Conservation (phyloP, 116 monocot genomes). For the Dioscorea cayenensis region DNA sequence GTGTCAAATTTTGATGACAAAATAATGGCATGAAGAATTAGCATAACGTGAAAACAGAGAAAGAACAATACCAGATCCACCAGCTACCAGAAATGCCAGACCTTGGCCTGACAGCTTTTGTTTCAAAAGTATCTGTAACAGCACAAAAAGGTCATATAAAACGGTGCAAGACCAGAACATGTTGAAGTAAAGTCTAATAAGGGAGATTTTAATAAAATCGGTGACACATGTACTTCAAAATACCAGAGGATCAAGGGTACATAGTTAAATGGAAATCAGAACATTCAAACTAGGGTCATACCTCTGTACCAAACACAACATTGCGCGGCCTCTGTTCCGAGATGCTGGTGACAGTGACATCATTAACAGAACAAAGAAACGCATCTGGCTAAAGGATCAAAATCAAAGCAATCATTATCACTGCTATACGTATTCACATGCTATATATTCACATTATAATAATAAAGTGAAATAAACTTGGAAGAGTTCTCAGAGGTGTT, state of each 20-base stretch:
- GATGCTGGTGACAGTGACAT: conserved; percentile 55
- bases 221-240: no score
- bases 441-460: background rate
- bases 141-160: background rate
- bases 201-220: no score
- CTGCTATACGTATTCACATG: background rate
- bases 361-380: conserved; percentile 93
- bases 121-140: conserved; percentile 61
- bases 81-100: conserved; percentile 72
- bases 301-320: conserved; percentile 68
- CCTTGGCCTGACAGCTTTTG: conserved; percentile 82
- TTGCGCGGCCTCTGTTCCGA: conserved; percentile 64
- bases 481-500: no score
- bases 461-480: no score
- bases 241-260: no score
- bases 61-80: conserved; percentile 59
- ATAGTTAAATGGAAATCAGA: background rate
- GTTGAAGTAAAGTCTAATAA: no score
- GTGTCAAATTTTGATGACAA: background rate
- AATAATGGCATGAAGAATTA: background rate
- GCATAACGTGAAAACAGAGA: background rate
- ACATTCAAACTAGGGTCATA: conserved; percentile 6
- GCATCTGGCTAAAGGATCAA: conserved; percentile 83
- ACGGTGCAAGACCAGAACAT: no score
- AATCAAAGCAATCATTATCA: background rate